A percentile compares a stretch with the other conserved stretches of the same genome.
These are phyloP conservation scores for Colletotrichum godetiae DNA, from an alignment of 2,329 filamentous ascomycete species.

Conservation along the genomic window DNA sequence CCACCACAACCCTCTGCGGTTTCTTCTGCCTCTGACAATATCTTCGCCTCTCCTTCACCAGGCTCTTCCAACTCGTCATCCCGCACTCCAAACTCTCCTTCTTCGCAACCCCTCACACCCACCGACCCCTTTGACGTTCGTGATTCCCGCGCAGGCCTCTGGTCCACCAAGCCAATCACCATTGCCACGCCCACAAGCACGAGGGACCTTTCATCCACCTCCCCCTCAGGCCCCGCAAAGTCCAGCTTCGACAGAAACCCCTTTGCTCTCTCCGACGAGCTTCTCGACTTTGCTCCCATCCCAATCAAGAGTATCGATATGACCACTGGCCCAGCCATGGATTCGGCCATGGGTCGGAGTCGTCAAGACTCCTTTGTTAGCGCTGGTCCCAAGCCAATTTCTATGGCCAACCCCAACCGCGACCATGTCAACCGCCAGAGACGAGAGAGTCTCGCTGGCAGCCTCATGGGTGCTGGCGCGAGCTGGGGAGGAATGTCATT, in stretches of 20 bases:
- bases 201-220: slow-evolving; percentile 38
- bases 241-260: slow-evolving; percentile 40
- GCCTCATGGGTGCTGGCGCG: slow-evolving; percentile 79
- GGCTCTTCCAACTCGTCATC: slow-evolving; percentile 46
- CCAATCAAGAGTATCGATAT: slow-evolving; percentile 55
- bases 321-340: slow-evolving; percentile 69
- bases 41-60: slow-evolving; percentile 42
- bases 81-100: slow-evolving; percentile 50
- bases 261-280: slow-evolving; percentile 41
- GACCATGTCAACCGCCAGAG: slow-evolving; percentile 67
- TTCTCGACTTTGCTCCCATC: slow-evolving; percentile 39
- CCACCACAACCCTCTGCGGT: slow-evolving; percentile 46
- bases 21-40: slow-evolving; percentile 35
- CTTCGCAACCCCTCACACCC: slow-evolving; percentile 59
- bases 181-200: slow-evolving; percentile 42
- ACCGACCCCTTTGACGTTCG: slow-evolving; percentile 43
- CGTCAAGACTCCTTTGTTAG: slow-evolving; percentile 75
- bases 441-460: slow-evolving; percentile 72
- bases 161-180: slow-evolving; percentile 50
- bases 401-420: slow-evolving; percentile 73
- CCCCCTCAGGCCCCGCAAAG: slow-evolving; percentile 41
- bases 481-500: slow-evolving; percentile 98
- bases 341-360: slow-evolving; percentile 67
- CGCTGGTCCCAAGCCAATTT: slow-evolving; percentile 74
- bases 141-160: slow-evolving; percentile 36